Base-by-base conservation (phyloP, 352 stramenopile genomes). In the Elongisporangium anandrum region DNA sequence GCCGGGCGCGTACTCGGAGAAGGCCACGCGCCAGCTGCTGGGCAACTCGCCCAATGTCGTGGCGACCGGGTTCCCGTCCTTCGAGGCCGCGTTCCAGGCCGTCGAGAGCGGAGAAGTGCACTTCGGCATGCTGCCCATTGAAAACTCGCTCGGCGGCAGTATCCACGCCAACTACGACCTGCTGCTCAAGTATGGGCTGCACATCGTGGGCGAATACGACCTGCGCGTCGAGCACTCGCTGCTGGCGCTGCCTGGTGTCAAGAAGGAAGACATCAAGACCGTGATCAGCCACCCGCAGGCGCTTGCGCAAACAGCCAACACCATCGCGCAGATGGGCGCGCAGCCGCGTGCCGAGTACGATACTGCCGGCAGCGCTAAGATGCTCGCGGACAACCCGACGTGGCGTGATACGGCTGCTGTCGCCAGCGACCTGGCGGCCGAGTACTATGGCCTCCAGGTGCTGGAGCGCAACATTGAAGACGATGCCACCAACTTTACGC, bases 1-100 rank as follows among this genome's bases (percentile, higher is more conserved):
- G 72, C 88, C 96, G 23, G 97, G 97, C 23, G 96, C 96, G 1
- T 99, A 99, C 80, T 98, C 94, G 19, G 95, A 99, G 85, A 98
- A 99, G 71, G 93, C 96, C 12, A 90, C 96, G 48, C 79, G 94
- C 16, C 92, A 99, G 72, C 75, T 99, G 4, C 72, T 99, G 12
- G 79, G 77, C 24, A 56, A 66, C 21, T 76, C 73, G 2, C 41
- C 77, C 57, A 73, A 81, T 45, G 84, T 97, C 29, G 75, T 96
- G 16, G 87, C 83, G 45, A 54, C 72, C 94, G 77, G 73, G 21
- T 80, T 73, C 56, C 60, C 70, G 45, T 78, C 68, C 1, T 84
- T 89, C 15, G 80, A 89, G 54, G 75, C 71, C n/a, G 75, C 71
- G 16, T 79, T 89, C 63, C 56, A 65, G 38, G 79, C 81, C 4